Evolutionary conservation across 2,329 filamentous ascomycete genomes (phyloP).

Genomic region (Beauveria brongniartii): DNA sequence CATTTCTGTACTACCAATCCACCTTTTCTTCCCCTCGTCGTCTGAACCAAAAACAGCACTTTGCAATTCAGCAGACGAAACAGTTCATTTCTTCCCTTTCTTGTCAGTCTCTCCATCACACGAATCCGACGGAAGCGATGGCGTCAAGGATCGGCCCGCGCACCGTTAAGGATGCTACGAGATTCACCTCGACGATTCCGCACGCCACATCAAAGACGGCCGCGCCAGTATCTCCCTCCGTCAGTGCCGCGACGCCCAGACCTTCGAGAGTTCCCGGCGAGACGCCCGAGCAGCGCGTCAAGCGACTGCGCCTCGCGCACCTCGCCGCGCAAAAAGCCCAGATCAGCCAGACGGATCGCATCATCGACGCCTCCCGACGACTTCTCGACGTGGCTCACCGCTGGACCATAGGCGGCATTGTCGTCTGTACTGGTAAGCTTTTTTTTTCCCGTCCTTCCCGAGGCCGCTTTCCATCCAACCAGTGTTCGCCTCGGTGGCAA

Average conservation of each 20-base stretch:
- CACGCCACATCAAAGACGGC: conserved; percentile 59
- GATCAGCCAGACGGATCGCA: conserved; percentile 42
- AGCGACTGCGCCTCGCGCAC: conserved; percentile 59
- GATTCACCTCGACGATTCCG: conserved; percentile 47
- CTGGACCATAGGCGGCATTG: conserved; percentile 44
- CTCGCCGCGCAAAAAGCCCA: conserved; percentile 55
- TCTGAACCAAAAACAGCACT: no score
- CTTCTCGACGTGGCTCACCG: conserved; percentile 50
- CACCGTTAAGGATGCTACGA: conserved; percentile 71
- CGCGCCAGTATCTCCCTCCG: conserved; percentile 20
- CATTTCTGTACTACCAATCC: not conserved
- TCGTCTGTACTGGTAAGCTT: conserved; percentile 47
- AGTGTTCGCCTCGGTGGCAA: not conserved
- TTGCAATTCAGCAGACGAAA: not conserved
- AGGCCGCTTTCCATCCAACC: not conserved
- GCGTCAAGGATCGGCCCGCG: conserved; percentile 45
- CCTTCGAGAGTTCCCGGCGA: conserved; percentile 36
- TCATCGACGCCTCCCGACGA: conserved; percentile 39
- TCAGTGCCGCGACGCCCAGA: conserved; percentile 16
- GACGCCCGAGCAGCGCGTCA: conserved; percentile 62
- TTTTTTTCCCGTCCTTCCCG: not conserved
- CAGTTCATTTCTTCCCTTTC: not conserved
- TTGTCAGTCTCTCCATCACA: not conserved
- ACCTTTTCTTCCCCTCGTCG: not conserved
- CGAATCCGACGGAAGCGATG: conserved; percentile 22